Percentiles rank a stretch among this genome's conserved stretches.
Conservation (phyloP, 2,329 filamentous ascomycete genomes). For the Fusarium continuum region DNA sequence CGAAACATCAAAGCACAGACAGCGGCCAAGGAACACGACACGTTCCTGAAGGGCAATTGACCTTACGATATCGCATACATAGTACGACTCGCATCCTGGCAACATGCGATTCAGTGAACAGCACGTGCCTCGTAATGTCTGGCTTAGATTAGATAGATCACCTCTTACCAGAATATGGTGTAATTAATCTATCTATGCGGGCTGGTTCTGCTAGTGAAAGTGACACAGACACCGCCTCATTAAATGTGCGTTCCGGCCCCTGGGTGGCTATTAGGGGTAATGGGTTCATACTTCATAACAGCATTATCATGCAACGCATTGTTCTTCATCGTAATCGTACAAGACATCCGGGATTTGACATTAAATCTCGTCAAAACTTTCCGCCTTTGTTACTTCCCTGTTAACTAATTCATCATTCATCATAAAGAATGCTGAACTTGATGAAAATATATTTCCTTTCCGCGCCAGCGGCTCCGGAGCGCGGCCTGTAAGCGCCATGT, state of each 20-base stretch:
- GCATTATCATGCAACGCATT: not conserved
- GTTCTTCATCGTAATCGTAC: not conserved
- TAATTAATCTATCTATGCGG: conserved; percentile 29
- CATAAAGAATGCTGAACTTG: no score
- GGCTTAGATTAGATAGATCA: conserved; percentile 20
- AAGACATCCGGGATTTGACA: not conserved
- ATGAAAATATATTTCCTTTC: no score
- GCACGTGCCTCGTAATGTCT: conserved; percentile 38
- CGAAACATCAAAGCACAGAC: conserved; percentile 11
- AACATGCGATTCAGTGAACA: conserved; percentile 38
- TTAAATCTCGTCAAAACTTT: not conserved
- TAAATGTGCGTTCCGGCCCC: conserved; percentile 4
- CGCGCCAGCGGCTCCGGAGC: conserved; percentile 22
- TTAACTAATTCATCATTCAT: not conserved
- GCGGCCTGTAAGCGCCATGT: conserved; percentile 22
- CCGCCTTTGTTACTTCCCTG: not conserved
- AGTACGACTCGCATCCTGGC: conserved; percentile 34
- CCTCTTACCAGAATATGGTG: conserved; percentile 21
- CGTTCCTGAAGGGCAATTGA: conserved; percentile 4
- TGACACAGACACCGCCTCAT: conserved; percentile 18
- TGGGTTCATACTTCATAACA: conserved; percentile 2
- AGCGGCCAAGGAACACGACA: not conserved
- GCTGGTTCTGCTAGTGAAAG: conserved; percentile 6
- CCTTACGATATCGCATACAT: conserved; percentile 22
- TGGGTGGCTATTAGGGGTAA: not conserved